Percentiles rank a stretch among this genome's conserved stretches.
These are phyloP conservation scores for Amylocystis lapponica DNA, from an alignment of 768 basidiomycete species.

Conservation along the genomic window DNA sequence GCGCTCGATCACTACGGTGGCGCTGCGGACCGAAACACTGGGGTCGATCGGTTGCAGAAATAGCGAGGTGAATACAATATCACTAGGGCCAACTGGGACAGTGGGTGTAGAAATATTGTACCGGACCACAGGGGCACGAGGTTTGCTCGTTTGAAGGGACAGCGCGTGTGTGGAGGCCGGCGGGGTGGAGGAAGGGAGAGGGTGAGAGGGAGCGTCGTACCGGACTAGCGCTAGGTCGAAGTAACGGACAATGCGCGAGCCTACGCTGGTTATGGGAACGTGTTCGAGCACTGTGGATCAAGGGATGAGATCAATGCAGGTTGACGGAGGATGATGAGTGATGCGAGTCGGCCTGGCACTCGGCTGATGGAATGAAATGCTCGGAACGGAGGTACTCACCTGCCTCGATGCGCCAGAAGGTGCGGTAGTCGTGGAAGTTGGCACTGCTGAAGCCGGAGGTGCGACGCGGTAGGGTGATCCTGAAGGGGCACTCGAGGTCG, in stretches of 20 bases:
- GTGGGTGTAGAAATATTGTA: conserved; percentile 54
- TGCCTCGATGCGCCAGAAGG: conserved; percentile 82
- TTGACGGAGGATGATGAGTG: conserved; percentile 1
- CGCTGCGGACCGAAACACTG: conserved; percentile 53
- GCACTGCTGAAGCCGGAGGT: conserved; percentile 64
- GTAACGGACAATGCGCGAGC: conserved; percentile 61
- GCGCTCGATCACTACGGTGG: conserved; percentile 63
- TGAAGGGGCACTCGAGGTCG: conserved; percentile 65
- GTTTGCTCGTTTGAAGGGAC: conserved; percentile 42
- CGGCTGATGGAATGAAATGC: conserved; percentile 17
- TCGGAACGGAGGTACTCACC: conserved; percentile 37
- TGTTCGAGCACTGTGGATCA: conserved; percentile 59
- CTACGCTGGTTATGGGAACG: conserved; percentile 56
- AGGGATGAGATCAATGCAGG: background rate
- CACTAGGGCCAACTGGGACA: conserved; percentile 62
- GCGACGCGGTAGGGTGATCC: conserved; percentile 58
- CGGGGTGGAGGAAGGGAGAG: conserved; percentile 18
- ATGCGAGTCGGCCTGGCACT: conserved; percentile 3
- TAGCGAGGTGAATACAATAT: conserved; percentile 63
- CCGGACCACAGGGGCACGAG: conserved; percentile 50
- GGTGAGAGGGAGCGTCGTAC: conserved; percentile 42
- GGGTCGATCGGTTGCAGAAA: conserved; percentile 55
- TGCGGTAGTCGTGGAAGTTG: conserved; percentile 70
- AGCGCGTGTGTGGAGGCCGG: conserved; percentile 29
- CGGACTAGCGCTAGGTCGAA: conserved; percentile 70